A percentile compares a stretch with the other conserved stretches of the same genome.
Evolutionary conservation across 1,284 basidiomycete species (phyloP).

Genomic region (Gastroboletus turbinatus): DNA sequence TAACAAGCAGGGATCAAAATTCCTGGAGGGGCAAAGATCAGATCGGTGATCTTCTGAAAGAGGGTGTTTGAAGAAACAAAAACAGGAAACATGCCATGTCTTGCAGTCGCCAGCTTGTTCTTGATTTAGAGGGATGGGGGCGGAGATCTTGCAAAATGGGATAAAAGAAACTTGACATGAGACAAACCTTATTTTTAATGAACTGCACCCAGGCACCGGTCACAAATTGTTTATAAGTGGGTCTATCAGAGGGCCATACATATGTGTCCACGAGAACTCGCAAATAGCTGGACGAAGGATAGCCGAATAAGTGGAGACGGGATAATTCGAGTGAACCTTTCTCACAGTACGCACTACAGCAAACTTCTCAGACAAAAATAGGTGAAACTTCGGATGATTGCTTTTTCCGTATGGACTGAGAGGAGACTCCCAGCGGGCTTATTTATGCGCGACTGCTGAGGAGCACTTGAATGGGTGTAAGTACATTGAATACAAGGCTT

Average conservation of each 20-base stretch:
- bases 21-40: slow-evolving; percentile 18
- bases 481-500: background rate
- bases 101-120: slow-evolving; percentile 13
- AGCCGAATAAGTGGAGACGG: slow-evolving; percentile 15
- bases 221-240: slow-evolving; percentile 4
- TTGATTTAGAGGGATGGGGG: slow-evolving; percentile 19
- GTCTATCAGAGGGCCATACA: slow-evolving; percentile 15
- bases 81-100: slow-evolving; percentile 11
- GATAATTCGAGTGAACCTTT: slow-evolving; percentile 20
- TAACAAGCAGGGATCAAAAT: slow-evolving; percentile 9
- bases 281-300: slow-evolving; percentile 10
- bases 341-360: slow-evolving; percentile 19
- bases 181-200: slow-evolving; percentile 34
- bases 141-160: slow-evolving; percentile 27
- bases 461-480: background rate
- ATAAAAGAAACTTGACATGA: slow-evolving; percentile 35
- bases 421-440: slow-evolving; percentile 11
- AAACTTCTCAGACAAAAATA: slow-evolving; percentile 9
- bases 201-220: slow-evolving; percentile 28
- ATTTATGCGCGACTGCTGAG: slow-evolving; percentile 13
- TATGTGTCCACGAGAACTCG: slow-evolving; percentile 17
- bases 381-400: slow-evolving; percentile 16
- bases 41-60: slow-evolving; percentile 22
- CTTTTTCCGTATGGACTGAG: slow-evolving; percentile 14
- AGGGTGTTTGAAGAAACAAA: slow-evolving; percentile 16